Conservation (phyloP, 306 rosid genomes). For the Trifolium subterraneum region DNA sequence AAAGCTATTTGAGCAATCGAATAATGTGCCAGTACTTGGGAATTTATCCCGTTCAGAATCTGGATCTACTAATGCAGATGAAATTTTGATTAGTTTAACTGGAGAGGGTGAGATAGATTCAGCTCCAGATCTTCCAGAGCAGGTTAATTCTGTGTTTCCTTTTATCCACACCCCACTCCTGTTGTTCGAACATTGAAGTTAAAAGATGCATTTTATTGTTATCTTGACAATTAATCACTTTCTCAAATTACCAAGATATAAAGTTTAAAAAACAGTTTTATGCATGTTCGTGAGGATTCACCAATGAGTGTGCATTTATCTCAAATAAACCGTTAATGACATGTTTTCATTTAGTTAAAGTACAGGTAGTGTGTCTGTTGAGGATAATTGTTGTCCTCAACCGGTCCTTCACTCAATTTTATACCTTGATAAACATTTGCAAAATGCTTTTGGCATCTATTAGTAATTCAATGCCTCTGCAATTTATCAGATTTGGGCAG, state of each 20-base stretch:
- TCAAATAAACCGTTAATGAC: slow-evolving; percentile 2
- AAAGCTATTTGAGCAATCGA: slow-evolving; percentile 69
- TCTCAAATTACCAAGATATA: slow-evolving; percentile 7
- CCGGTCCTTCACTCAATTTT: not conserved
- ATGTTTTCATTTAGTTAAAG: not conserved
- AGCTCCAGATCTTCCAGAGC: slow-evolving; percentile 87
- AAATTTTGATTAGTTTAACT: slow-evolving; percentile 71
- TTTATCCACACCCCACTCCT: slow-evolving; percentile 6
- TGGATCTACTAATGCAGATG: slow-evolving; percentile 89
- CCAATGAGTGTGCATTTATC: slow-evolving; percentile 32
- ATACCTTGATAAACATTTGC: not conserved
- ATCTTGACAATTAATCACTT: slow-evolving; percentile 9
- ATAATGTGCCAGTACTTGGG: slow-evolving; percentile 53
- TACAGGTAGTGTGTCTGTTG: not conserved
- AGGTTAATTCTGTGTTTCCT: slow-evolving; percentile 56
- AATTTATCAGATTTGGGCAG: not conserved
- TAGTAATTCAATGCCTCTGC: not conserved
- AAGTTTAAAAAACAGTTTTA: not conserved
- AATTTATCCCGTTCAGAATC: slow-evolving; percentile 75
- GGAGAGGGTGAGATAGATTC: slow-evolving; percentile 85
- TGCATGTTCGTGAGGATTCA: not conserved
- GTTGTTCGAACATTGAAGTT: slow-evolving; percentile 25
- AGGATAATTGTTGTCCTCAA: not conserved
- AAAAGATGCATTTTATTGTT: slow-evolving; percentile 39
- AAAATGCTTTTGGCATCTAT: slow-evolving; percentile 1